Evolutionary conservation across 345 rosid genomes (phyloP).

Genomic region (Rubroshorea leprosula): DNA sequence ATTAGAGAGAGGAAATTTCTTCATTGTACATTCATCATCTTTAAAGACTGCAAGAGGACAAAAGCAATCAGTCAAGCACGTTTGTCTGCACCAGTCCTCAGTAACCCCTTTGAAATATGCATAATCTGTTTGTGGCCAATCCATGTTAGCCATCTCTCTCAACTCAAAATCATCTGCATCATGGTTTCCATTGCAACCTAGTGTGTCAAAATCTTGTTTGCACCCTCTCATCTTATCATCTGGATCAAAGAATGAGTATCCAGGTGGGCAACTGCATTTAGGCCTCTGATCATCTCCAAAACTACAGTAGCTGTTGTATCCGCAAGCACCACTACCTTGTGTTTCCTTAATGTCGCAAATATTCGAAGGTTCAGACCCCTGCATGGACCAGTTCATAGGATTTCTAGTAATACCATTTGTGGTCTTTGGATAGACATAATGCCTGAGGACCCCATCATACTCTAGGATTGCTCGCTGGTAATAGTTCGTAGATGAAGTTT

Average conservation of each 20-base stretch:
- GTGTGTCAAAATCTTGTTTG: constrained; percentile 26
- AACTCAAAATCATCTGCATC: constrained; percentile 24
- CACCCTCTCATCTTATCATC: too few relatives aligned
- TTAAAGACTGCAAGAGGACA: too few relatives aligned
- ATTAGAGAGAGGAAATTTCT: constrained; percentile 32
- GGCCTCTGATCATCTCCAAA: too few relatives aligned
- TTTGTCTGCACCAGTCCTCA: constrained; percentile 35
- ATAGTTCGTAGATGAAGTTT: constrained; percentile 12
- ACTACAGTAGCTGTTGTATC: too few relatives aligned
- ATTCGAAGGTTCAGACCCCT: constrained; percentile 26
- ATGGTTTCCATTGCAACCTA: constrained; percentile 24
- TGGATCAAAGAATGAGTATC: too few relatives aligned
- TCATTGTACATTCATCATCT: too few relatives aligned
- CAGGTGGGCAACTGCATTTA: too few relatives aligned
- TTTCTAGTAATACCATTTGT: constrained; percentile 18
- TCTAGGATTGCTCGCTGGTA: constrained; percentile 46
- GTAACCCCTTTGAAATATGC: constrained; percentile 5
- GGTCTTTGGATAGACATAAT: constrained; percentile 43
- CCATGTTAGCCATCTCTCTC: constrained; percentile 13
- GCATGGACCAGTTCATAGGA: constrained; percentile 23
- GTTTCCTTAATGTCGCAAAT: constrained; percentile 21
- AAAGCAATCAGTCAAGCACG: constrained; percentile 61
- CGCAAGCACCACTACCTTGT: constrained; percentile 47
- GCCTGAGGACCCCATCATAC: constrained; percentile 49
- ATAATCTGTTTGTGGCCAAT: constrained; percentile 39